phyloP scores from a whole-genome alignment of 441 rosid genomes.

The Codiaeum variegatum region DNA sequence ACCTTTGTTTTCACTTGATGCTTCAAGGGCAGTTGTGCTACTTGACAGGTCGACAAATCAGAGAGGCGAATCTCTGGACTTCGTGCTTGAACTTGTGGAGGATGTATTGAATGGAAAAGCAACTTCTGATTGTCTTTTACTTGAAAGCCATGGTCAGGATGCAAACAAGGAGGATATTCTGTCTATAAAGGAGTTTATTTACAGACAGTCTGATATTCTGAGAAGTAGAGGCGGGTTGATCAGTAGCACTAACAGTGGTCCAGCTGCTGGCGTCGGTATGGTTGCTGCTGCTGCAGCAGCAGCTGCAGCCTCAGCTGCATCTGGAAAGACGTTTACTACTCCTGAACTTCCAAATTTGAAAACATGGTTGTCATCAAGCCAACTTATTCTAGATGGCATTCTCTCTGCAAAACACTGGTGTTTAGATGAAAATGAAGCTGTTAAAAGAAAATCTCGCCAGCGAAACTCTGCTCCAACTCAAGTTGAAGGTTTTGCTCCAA shows the following conservation, averaged over 20 bases:
- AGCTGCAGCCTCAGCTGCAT: conserved; percentile 68
- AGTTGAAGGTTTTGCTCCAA: conserved; percentile 44
- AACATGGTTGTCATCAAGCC: conserved; percentile 61
- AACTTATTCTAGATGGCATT: conserved; percentile 50
- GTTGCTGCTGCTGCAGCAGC: conserved; percentile 87
- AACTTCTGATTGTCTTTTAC: conserved; percentile 68
- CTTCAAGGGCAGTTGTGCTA: conserved; percentile 69
- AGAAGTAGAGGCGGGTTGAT: conserved; percentile 75
- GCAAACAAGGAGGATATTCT: conserved; percentile 56
- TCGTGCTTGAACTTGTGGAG: conserved; percentile 60
- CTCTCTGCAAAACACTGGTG: conserved; percentile 52
- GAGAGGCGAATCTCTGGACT: conserved; percentile 66
- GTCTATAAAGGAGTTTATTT: conserved; percentile 67
- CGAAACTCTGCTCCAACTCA: conserved; percentile 37
- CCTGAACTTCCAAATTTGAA: conserved; percentile 72
- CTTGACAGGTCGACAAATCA: conserved; percentile 45
- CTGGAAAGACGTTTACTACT: conserved; percentile 45
- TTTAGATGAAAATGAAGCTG: conserved; percentile 45
- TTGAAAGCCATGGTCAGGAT: conserved; percentile 56
- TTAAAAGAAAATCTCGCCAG: conserved; percentile 56
- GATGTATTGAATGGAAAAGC: conserved; percentile 74
- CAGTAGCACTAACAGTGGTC: conserved; percentile 41
- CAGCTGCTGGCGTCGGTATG: conserved; percentile 70
- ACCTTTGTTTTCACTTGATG: conserved; percentile 73
- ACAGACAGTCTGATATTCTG: conserved; percentile 64